phyloP scores from a whole-genome alignment of 73 alveolate genomes.

The Paramecium pentaurelia region DNA sequence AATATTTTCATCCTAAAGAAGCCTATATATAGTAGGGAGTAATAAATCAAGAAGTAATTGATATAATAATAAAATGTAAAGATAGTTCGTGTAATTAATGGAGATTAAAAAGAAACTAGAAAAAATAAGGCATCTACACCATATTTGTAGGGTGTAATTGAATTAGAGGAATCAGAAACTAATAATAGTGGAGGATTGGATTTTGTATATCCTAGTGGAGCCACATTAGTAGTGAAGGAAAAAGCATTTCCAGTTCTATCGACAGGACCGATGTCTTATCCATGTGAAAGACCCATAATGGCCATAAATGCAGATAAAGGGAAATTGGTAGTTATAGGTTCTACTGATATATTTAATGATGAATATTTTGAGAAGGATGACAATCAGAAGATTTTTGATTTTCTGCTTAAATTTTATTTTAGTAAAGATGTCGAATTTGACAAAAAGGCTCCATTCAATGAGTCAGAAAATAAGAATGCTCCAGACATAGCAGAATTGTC shows the following conservation, averaged over 20 bases:
- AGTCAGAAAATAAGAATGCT: conserved; percentile 85
- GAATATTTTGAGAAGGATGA: conserved; percentile 70
- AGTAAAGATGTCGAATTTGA: conserved; percentile 75
- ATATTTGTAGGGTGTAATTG: conserved; percentile 60
- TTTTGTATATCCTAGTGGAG: conserved; percentile 96
- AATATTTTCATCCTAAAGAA: conserved; percentile 95
- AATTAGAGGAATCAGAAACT: conserved; percentile 64
- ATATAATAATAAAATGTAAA: background rate
- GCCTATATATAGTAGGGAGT: conserved; percentile 80
- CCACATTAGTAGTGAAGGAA: conserved; percentile 82
- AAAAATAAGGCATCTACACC: conserved; percentile 63
- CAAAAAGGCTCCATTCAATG: conserved; percentile 66
- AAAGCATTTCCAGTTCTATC: conserved; percentile 89
- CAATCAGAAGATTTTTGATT: conserved; percentile 76
- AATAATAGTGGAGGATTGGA: conserved; percentile 86
- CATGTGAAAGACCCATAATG: conserved; percentile 84
- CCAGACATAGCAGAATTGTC: conserved; percentile 97
- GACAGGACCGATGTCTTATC: conserved; percentile 93
- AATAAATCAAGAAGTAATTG: conserved; percentile 72
- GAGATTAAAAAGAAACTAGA: conserved; percentile 64
- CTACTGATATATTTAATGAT: conserved; percentile 62
- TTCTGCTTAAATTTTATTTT: conserved; percentile 80
- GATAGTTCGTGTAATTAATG: conserved; percentile 64
- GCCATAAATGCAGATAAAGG: conserved; percentile 73
- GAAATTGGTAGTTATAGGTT: conserved; percentile 60